Evolutionary conservation across 768 basidiomycete genomes (phyloP).

Genomic region (Phylloporus sp.): DNA sequence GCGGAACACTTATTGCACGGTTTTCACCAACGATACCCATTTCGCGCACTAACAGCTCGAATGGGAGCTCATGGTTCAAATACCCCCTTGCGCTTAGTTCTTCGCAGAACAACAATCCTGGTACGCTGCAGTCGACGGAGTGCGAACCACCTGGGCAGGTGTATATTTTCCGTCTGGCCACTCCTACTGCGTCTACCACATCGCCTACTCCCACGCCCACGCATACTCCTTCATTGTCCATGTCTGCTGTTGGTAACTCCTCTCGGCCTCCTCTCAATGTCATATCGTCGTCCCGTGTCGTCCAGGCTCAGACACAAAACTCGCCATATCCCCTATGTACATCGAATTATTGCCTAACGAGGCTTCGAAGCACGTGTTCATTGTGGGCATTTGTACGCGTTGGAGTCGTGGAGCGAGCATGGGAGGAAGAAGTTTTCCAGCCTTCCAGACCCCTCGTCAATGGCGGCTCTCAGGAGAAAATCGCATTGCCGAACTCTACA

Average conservation of each 20-base stretch:
- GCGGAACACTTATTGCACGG: conserved; percentile 53
- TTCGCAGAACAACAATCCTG: conserved; percentile 13
- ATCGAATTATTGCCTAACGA: conserved; percentile 79
- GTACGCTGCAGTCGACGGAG: conserved; percentile 31
- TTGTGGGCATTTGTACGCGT: conserved; percentile 86
- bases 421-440: conserved; percentile 69
- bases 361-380: conserved; percentile 82
- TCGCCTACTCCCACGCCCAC: conserved; percentile 20
- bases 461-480: background rate
- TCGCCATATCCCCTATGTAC: conserved; percentile 65
- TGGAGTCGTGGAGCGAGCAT: conserved; percentile 77
- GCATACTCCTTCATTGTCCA: conserved; percentile 29
- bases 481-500: background rate
- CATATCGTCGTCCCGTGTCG: conserved; percentile 43
- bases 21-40: conserved; percentile 32
- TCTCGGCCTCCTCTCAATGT: conserved; percentile 18
- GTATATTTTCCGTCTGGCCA: conserved; percentile 62
- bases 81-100: conserved; percentile 39
- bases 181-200: conserved; percentile 22
- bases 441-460: conserved; percentile 24
- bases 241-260: conserved; percentile 25
- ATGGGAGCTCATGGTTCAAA: conserved; percentile 59
- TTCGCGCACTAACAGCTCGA: conserved; percentile 35
- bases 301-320: conserved; percentile 21
- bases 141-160: conserved; percentile 41